Conservation (phyloP, 2,329 filamentous ascomycete genomes). For the Fusarium setosum region DNA sequence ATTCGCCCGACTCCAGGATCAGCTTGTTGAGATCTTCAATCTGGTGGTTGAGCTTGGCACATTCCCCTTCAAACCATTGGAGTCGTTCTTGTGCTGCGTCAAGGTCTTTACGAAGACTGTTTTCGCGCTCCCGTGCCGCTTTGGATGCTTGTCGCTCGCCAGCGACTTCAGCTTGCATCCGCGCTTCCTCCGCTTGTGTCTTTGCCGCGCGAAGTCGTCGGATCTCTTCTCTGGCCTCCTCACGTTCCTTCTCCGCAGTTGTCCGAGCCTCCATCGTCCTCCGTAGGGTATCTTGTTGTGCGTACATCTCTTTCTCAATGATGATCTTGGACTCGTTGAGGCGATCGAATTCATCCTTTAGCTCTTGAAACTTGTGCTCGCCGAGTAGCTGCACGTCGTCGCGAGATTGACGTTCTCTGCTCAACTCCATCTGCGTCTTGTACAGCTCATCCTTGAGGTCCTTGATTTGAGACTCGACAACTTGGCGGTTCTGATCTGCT, state of each 20-base stretch:
- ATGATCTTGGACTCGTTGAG: constrained; percentile 96
- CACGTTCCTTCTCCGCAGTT: constrained; percentile 86
- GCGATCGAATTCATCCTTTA: constrained; percentile 86
- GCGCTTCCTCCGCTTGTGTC: constrained; percentile 85
- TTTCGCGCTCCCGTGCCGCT: constrained; percentile 83
- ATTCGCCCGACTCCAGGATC: constrained; percentile 89
- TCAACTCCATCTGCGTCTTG: constrained; percentile 87
- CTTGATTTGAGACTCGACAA: constrained; percentile 88
- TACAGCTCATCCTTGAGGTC: constrained; percentile 89
- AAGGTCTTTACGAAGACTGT: constrained; percentile 81
- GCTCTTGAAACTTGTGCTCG: constrained; percentile 85
- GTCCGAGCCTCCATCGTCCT: constrained; percentile 85
- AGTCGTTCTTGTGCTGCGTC: constrained; percentile 82
- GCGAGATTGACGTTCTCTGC: constrained; percentile 89
- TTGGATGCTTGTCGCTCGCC: constrained; percentile 84
- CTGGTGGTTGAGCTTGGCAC: constrained; percentile 78
- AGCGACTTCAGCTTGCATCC: constrained; percentile 82
- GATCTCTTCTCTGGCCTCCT: constrained; percentile 88
- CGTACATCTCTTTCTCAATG: constrained; percentile 97
- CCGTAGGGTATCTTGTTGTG: constrained; percentile 90
- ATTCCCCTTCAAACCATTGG: constrained; percentile 83
- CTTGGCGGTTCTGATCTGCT: constrained; percentile 81
- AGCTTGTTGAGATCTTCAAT: constrained; percentile 88
- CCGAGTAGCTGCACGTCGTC: constrained; percentile 93
- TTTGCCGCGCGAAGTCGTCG: constrained; percentile 85